Evolutionary conservation across 2,329 filamentous ascomycete genomes (phyloP), one percentile per base, ranked within the genome.

Genomic region (Cercospora beticola): DNA sequence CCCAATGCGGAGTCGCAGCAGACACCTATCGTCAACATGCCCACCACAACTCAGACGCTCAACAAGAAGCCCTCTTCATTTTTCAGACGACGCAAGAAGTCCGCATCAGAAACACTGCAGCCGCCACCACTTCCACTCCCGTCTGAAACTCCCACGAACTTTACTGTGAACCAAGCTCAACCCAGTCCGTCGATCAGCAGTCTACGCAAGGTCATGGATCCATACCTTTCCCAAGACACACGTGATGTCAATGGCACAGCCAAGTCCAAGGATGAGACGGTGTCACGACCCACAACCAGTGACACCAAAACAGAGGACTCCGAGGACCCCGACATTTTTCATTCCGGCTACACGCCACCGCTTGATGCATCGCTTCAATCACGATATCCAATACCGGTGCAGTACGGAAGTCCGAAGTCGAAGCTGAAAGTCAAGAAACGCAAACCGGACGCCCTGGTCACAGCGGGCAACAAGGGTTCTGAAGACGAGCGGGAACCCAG

Each of bases 1-100:
- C 31, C 63, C 49, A 65, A 66, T 49, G 64, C 36, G 36, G 72
- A 69, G 12, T 28, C 64, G 33, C 70, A 70, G 66, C 69, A 67
- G 57, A 61, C 68, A 61, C 18, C 62, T 18, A 31, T 59, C 21
- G 60, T 33, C 18, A 43, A 67, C 30, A 60, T 52, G 49, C 66
- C 69, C 49, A 30, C 70, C 31, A 68, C 73, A 14, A 72, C 74
- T 12, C 66, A 70, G n/a, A 65, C 77, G 3, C 82, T 97, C 62
- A 91, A 92, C 75, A 97, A 97, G 83, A 97, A 97, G 80, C 88
- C 92, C 4, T 96, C 94, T 0, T 94, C 93, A 0, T 98, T 99
- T 82, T 98, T 98, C 82, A 88, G 95, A 70, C 87, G 95, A 68
- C 88, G 94, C 71, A 98, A 98, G 86, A 96, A 94, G 86, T 97